Conservation (phyloP, 371 early-diverging fungal genomes). For the Actinomortierella ambigua region DNA sequence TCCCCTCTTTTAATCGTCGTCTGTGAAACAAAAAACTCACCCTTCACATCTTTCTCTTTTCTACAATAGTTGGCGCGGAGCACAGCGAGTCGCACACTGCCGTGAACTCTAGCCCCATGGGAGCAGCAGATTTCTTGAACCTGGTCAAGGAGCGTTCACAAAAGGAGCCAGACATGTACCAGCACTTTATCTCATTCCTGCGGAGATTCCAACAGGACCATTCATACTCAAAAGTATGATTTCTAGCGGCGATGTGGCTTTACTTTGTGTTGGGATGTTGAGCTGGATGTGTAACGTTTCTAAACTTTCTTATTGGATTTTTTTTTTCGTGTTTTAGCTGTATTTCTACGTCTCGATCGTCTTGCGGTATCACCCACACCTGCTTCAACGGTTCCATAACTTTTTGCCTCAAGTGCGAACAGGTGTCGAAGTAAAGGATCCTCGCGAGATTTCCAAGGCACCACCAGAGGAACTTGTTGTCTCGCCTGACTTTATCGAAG, state of each 20-base stretch:
- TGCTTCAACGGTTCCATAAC: conserved; percentile 39
- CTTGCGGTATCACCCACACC: conserved; percentile 39
- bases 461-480: conserved; percentile 44
- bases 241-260: too few relatives aligned
- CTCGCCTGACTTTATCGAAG: conserved; percentile 45
- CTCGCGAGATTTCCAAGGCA: conserved; percentile 40
- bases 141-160: conserved; percentile 44
- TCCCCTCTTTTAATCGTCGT: too few relatives aligned
- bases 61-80: too few relatives aligned
- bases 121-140: conserved; percentile 37
- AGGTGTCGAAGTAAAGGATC: conserved; percentile 32
- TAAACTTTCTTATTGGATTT: not conserved
- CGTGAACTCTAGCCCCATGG: not conserved
- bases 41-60: too few relatives aligned
- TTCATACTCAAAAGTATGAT: conserved; percentile 36
- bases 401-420: conserved; percentile 29
- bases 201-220: conserved; percentile 44
- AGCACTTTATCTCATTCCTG: conserved; percentile 41
- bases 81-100: too few relatives aligned
- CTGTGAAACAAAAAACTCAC: too few relatives aligned
- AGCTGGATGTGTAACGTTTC: not conserved
- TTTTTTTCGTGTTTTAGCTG: conserved; percentile 12
- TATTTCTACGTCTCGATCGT: conserved; percentile 46
- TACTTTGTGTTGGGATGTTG: not conserved
- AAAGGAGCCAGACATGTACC: conserved; percentile 44